These are phyloP conservation scores for Acmispon strigosus DNA, from an alignment of 306 rosid species.

Conservation along the genomic window DNA sequence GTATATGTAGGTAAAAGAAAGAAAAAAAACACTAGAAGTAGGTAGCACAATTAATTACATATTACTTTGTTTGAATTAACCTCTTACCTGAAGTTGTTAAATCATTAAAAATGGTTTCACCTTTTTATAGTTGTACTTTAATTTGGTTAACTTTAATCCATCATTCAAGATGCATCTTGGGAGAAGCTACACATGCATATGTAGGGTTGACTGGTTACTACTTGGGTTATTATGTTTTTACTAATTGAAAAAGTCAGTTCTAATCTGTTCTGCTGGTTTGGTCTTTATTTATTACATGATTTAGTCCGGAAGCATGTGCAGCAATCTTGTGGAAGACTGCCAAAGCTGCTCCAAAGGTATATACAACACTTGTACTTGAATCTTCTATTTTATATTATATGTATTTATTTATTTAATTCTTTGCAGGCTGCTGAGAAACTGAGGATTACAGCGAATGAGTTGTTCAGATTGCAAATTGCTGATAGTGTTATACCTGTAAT, in stretches of 20 bases:
- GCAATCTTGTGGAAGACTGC: slow-evolving; percentile 94
- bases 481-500: slow-evolving; percentile 88
- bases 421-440: slow-evolving; percentile 82
- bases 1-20: neutral
- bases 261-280: slow-evolving; percentile 25
- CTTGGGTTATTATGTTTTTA: neutral
- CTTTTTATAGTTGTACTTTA: neutral
- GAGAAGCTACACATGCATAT: neutral
- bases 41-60: neutral
- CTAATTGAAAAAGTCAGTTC: neutral
- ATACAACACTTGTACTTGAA: neutral
- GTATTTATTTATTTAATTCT: slow-evolving; percentile 4
- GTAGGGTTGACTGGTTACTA: neutral
- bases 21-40: neutral
- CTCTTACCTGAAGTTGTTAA: neutral
- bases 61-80: neutral
- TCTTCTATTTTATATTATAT: neutral
- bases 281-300: slow-evolving; percentile 32
- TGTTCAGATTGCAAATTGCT: slow-evolving; percentile 60
- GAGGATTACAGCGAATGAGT: slow-evolving; percentile 68
- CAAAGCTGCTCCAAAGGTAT: slow-evolving; percentile 87
- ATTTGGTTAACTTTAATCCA: neutral
- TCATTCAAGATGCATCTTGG: neutral
- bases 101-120: neutral
- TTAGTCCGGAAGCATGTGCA: slow-evolving; percentile 96